These are phyloP conservation scores for Lipomyces yamadae DNA, from an alignment of 805 yeast genomes.

Conservation along the genomic window DNA sequence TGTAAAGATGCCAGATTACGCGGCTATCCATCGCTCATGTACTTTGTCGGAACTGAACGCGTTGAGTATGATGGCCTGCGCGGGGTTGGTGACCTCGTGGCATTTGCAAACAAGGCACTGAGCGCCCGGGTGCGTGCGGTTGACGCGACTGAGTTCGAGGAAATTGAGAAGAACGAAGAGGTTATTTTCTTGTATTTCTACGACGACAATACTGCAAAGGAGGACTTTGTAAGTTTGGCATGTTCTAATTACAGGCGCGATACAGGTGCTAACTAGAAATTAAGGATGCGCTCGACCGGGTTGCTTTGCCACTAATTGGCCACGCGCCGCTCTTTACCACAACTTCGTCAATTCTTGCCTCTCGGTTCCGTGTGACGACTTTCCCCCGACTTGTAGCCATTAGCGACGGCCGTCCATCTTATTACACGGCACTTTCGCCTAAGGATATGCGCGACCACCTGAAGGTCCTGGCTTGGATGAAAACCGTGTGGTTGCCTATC, in stretches of 20 bases:
- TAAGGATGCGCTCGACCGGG: conserved; percentile 44
- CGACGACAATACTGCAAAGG: conserved; percentile 47
- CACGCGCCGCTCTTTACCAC: conserved; percentile 44
- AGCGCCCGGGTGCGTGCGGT: conserved; percentile 43
- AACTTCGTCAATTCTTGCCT: conserved; percentile 40
- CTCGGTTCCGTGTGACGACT: conserved; percentile 40
- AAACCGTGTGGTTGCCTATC: conserved; percentile 45
- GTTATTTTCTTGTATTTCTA: conserved; percentile 48
- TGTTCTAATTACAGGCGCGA: background rate
- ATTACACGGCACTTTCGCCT: conserved; percentile 44
- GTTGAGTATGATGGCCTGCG: conserved; percentile 44
- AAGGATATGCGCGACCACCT: conserved; percentile 44
- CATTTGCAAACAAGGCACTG: conserved; percentile 45
- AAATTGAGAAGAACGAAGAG: conserved; percentile 39
- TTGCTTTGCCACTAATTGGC: conserved; percentile 45
- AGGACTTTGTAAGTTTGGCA: conserved; percentile 44
- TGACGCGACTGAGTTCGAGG: conserved; percentile 39
- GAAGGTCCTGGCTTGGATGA: conserved; percentile 43
- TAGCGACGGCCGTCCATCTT: conserved; percentile 39
- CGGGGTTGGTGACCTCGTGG: conserved; percentile 44
- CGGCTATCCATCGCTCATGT: conserved; percentile 41
- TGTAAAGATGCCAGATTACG: conserved; percentile 46
- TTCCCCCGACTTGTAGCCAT: conserved; percentile 46
- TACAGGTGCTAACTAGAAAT: background rate
- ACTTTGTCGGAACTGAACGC: conserved; percentile 41